Evolutionary conservation across 2,329 filamentous ascomycete genomes (phyloP).

Genomic region (Dichotomopilus funicola): DNA sequence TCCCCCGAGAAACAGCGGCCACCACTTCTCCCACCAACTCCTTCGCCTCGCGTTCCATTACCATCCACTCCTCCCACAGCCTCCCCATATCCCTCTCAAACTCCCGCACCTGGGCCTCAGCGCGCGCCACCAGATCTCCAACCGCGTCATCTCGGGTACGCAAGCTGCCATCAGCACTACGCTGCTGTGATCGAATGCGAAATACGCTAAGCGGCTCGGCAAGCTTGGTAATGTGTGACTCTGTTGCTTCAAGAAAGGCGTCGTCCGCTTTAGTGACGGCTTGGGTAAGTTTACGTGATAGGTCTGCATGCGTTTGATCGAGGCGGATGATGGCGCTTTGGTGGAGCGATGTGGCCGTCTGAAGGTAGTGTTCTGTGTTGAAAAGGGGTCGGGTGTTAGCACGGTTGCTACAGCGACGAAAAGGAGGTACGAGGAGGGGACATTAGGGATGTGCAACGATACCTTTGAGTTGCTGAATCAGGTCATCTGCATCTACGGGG

Average conservation of each 20-base stretch:
- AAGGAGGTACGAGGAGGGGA: background rate
- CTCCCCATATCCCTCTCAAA: conserved; percentile 11
- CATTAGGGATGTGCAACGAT: background rate
- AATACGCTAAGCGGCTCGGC: conserved; percentile 11
- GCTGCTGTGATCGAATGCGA: conserved; percentile 12
- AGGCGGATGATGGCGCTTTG: conserved; percentile 11
- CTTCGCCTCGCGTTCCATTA: conserved; percentile 14
- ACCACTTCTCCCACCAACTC: conserved; percentile 2
- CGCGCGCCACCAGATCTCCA: conserved; percentile 8
- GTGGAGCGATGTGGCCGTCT: conserved; percentile 13
- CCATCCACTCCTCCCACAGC: conserved; percentile 19
- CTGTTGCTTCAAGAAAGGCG: conserved; percentile 7
- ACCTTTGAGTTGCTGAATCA: conserved; percentile 18
- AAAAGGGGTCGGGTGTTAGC: background rate
- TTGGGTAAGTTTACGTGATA: conserved; percentile 1
- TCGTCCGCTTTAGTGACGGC: conserved; percentile 3
- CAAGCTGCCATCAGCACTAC: conserved; percentile 2
- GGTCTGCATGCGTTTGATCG: conserved; percentile 8
- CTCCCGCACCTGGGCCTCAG: conserved; percentile 1
- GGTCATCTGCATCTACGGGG: conserved; percentile 9
- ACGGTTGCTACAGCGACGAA: background rate
- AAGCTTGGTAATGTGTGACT: conserved; percentile 9
- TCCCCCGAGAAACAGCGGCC: background rate
- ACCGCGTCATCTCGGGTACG: conserved; percentile 1
- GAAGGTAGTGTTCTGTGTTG: conserved; percentile 17